Evolutionary conservation across 1,284 basidiomycete species (phyloP), one percentile per base, ranked within the genome.

Genomic region (Omphalotus olearius): DNA sequence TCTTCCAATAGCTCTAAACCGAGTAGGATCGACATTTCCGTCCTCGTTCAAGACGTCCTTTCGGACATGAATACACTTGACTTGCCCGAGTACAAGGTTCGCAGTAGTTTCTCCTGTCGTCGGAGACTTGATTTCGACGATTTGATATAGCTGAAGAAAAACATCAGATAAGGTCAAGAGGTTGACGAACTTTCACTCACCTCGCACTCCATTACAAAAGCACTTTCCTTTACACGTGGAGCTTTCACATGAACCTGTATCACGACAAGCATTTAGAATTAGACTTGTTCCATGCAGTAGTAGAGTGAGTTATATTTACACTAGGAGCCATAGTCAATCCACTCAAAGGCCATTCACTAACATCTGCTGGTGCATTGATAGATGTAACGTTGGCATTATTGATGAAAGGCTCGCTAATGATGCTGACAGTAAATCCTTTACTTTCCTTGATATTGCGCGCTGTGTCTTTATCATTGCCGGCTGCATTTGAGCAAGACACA

Each of bases 141-240:
- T 61, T 60, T 79, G 71, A 28, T 68, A 66, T n/a, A 80, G 65
- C 68, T 78, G 77, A 7, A 33, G 30, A 33, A 33, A 13, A 33
- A 4, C 2, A 2, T 33, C 7, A 18, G 41, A 25, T 20, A 26
- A n/a, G 3, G 17, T 11, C 4, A 41, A 9, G 16, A 18, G 10
- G 14, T 23, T 25, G 41, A 25, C 7, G 25, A 4, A n/a, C n/a
- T 14, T 11, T 1, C 9, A 45, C 43, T 3, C 17, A 45, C 43
- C 43, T 78, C 77, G 64, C 83, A 88, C 66, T 88, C 86, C 80
- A 88, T 81, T 43, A 76, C 76, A 63, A 88, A 85, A 0, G 80
- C 83, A 46, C 83, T 80, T 64, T 90, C 88, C 55, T 76, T 83
- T 17, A 88, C 84, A 26, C 85, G 70, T 9, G 85, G 73, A 6